Conservation (phyloP, 1,284 basidiomycete species). For the Malassezia caprae region DNA sequence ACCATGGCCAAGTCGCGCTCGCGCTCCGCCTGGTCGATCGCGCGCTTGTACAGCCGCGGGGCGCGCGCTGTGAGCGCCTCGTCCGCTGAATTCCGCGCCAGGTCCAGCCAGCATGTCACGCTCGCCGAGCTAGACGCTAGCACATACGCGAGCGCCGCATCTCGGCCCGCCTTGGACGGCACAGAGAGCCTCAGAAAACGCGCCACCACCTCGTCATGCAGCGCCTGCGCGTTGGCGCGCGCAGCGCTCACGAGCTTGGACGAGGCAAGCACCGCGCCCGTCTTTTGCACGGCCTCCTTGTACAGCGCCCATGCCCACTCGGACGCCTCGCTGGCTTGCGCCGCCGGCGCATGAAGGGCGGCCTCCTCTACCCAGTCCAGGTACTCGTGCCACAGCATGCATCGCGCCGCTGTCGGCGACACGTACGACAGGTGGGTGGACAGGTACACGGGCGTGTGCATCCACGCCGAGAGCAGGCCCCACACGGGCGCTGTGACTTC, state of each 20-base stretch:
- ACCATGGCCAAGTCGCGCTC: not conserved
- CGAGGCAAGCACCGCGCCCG: slow-evolving; percentile 13
- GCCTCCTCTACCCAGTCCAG: slow-evolving; percentile 6
- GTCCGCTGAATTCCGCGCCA: not conserved
- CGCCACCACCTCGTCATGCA: slow-evolving; percentile 13
- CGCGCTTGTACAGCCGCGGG: slow-evolving; percentile 7
- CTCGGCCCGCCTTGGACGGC: not conserved
- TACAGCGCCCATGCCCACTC: slow-evolving; percentile 11
- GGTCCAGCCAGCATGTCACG: slow-evolving; percentile 5
- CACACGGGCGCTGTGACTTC: slow-evolving; percentile 10
- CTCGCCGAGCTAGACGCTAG: slow-evolving; percentile 7
- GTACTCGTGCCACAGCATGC: slow-evolving; percentile 10
- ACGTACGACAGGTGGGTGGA: not conserved
- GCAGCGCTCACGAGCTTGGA: slow-evolving; percentile 12
- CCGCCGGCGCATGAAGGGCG: not conserved
- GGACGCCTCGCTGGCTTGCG: not conserved
- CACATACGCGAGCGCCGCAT: not conserved
- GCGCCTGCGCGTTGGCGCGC: slow-evolving; percentile 11
- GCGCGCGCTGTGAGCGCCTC: not conserved
- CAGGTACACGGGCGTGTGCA: not conserved
- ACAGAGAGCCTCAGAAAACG: not conserved
- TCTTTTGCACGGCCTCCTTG: slow-evolving; percentile 8
- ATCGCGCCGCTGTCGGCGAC: not conserved
- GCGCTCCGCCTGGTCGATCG: slow-evolving; percentile 12
- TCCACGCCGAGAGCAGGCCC: slow-evolving; percentile 3